phyloP scores from a whole-genome alignment of 2,329 filamentous ascomycete genomes.

The Colletotrichum destructivum region DNA sequence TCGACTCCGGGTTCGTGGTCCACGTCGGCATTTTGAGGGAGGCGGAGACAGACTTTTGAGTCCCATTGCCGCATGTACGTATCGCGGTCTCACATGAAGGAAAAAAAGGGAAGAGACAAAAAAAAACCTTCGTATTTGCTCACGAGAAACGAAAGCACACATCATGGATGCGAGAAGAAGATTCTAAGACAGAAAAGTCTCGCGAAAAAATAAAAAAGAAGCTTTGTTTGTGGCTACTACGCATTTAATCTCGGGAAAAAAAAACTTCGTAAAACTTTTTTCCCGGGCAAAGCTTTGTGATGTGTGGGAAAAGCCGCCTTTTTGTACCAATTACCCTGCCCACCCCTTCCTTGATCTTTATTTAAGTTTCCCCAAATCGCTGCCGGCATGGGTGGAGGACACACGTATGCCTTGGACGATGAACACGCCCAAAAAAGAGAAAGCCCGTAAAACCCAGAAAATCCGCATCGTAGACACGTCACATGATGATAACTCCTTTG shows the following conservation, averaged over 20 bases:
- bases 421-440: conserved; percentile 12
- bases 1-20: conserved; percentile 83
- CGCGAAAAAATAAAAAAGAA: neutral
- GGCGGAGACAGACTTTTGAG: neutral
- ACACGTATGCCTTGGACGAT: neutral
- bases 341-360: conserved; percentile 7
- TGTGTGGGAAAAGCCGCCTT: conserved; percentile 12
- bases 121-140: too few relatives aligned
- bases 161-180: neutral
- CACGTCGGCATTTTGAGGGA: conserved; percentile 79
- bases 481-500: conserved; percentile 34
- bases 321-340: conserved; percentile 9
- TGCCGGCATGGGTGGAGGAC: conserved; percentile 8
- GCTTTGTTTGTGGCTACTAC: conserved; percentile 8
- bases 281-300: neutral
- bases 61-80: neutral
- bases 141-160: neutral
- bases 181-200: neutral
- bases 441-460: neutral
- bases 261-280: conserved; percentile 22
- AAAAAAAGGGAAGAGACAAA: neutral
- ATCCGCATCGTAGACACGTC: conserved; percentile 36
- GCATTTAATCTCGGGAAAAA: conserved; percentile 8
- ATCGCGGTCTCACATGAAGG: neutral
- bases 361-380: conserved; percentile 21